A percentile compares a stretch with the other conserved stretches of the same genome.
Evolutionary conservation across 306 rosid genomes (phyloP).

Genomic region (Begonia peltatifolia): DNA sequence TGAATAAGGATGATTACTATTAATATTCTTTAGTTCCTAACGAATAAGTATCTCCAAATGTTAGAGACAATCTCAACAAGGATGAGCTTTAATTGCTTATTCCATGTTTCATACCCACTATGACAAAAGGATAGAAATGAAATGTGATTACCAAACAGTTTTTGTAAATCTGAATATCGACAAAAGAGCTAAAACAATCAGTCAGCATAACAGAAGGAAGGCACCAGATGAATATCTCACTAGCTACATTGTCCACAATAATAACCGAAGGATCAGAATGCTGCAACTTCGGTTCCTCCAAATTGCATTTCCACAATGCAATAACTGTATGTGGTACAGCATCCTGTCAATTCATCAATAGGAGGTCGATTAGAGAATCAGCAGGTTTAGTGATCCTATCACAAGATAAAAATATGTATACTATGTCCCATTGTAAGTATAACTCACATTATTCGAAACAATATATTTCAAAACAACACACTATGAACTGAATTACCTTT

Average conservation of each 20-base stretch:
- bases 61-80: neutral
- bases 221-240: slow-evolving; percentile 19
- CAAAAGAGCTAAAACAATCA: too few species aligned
- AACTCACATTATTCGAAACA: too few species aligned
- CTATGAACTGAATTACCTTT: too few species aligned
- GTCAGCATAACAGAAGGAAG: too few species aligned
- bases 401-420: too few species aligned
- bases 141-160: too few species aligned
- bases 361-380: slow-evolving; percentile 6
- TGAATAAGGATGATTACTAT: too few species aligned
- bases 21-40: neutral
- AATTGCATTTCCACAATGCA: slow-evolving; percentile 71
- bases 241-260: slow-evolving; percentile 32
- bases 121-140: neutral
- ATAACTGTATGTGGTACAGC: slow-evolving; percentile 57
- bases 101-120: neutral
- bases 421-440: too few species aligned
- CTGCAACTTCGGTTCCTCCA: slow-evolving; percentile 63
- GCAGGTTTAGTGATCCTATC: too few species aligned
- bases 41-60: neutral
- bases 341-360: slow-evolving; percentile 45
- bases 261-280: slow-evolving; percentile 74
- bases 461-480: too few species aligned
- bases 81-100: neutral
- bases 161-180: too few species aligned